Evolutionary conservation across 2,329 filamentous ascomycete genomes (phyloP), one percentile per base, ranked within the genome.

Genomic region (Cryphonectria parasitica): DNA sequence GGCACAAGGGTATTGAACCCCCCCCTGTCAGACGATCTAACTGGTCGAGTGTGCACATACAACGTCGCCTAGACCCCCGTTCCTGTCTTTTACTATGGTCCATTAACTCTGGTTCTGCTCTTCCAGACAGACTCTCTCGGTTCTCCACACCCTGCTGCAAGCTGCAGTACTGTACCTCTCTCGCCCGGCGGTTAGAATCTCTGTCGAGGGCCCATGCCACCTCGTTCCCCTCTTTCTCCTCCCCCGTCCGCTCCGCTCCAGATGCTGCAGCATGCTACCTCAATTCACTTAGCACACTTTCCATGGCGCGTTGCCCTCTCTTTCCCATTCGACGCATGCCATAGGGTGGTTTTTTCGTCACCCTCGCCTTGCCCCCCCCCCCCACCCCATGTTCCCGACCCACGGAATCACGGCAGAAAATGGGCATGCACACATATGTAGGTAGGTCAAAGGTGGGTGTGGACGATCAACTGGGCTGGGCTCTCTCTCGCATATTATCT

Each of bases 401-500:
- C 41, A 39, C 43, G 64, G 64, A 52, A 31, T 39, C 43, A 36
- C 64, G 49, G 43, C 43, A 66, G 34, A 39, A 28, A 31, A 17
- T 25, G 28, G 41, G 13, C 58, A 61, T 39, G 58, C 31, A 39
- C 31, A n/a, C 7, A 17, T 49, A 11, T 34, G 6, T 49, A 39
- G 58, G 64, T 67, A 66, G 62, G 70, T 49, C 43, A 41, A 54
- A 6, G 64, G 49, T 65, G 60, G 60, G 64, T 22, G 64, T 70
- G 71, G 64, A 41, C 22, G 45, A 49, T 49, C 45, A 49, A n/a
- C 22, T 49, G 19, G 17, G 2, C 19, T 49, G 45, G 22, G 22
- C 45, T n/a, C 43, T 19, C 41, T 17, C 49, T 60, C 58, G 58
- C 56, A 69, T 73, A 69, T 72, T 72, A 71, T 64, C 70, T 73